Base-by-base conservation (phyloP, 176 grass and related monocot species). In the Raddia distichophylla region DNA sequence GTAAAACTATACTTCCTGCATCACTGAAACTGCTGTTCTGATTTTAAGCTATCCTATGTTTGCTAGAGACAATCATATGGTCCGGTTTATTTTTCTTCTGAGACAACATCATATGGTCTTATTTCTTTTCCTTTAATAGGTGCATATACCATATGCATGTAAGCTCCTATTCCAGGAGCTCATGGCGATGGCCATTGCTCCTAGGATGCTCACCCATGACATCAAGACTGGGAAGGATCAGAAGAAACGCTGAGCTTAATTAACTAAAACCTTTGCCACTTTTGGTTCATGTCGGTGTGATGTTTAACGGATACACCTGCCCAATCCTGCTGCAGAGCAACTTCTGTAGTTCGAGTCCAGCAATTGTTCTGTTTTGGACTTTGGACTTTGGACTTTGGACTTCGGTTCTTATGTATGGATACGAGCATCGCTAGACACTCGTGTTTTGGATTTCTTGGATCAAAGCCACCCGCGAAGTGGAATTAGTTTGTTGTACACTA, bases 91-190 rank as follows among this genome's bases (percentile, higher is more conserved):
- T 27, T 27, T 27, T 27, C 27, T 27, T 27, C 27, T 27, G 27
- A 27, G 0, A 27, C 27, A 27, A 27, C 0, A 27, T 27, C 27
- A 27, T 27, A 27, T 27, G 27, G 27, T 71, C 51, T 46, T 13
- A 6, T 27, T 3, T 11, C 65, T 60, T 63, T 50, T 37, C 19
- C 22, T 13, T 22, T 57, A 48, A 33, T 70, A 97, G 94, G 91
- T 94, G 16, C 91, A 94, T 74, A 97, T 97, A 84, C 94, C 91
- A 3, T 97, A 97, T 76, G 94, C 94, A 18, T 97, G 94, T 64
- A 97, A 97, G 75, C 85, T 97, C 55, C 84, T 94, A 56, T 97
- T 97, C 81, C 94, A 97, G 81, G 94, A 97, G 84, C 89, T 97
- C 50, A 97, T 97, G 94, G 82, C 94, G 18, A 94, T 94, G 94